A percentile compares a stretch with the other conserved stretches of the same genome.
phyloP scores from a whole-genome alignment of 306 rosid species.

The Trichosanthes truncata region DNA sequence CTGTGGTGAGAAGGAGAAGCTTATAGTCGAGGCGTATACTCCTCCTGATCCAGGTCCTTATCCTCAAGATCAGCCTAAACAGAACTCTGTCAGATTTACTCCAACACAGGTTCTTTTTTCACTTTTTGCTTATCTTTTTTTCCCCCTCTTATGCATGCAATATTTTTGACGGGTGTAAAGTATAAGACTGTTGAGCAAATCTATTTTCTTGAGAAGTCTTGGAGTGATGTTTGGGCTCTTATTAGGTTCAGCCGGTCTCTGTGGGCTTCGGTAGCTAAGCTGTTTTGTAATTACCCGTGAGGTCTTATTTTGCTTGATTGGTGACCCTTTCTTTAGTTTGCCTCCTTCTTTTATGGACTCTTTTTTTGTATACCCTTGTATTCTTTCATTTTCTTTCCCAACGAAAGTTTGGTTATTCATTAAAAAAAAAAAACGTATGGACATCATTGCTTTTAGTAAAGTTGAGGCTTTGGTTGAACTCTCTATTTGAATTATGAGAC shows the following conservation, averaged over 20 bases:
- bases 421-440: no score
- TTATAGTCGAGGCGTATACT: conserved; percentile 67
- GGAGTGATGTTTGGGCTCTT: neutral
- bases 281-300: neutral
- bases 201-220: neutral
- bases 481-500: neutral
- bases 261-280: neutral
- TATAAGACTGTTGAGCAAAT: neutral
- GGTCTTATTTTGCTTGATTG: neutral
- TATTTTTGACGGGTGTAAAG: neutral
- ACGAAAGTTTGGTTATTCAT: neutral
- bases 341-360: neutral
- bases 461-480: neutral
- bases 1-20: conserved; percentile 42
- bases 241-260: neutral
- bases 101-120: conserved; percentile 68
- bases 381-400: neutral
- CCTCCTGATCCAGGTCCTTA: conserved; percentile 97
- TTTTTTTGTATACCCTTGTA: no score
- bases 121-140: neutral
- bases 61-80: conserved; percentile 97
- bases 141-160: neutral
- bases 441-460: neutral
- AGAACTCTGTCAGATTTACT: conserved; percentile 86
- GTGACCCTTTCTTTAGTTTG: neutral